Evolutionary conservation across 495 filamentous ascomycete species (phyloP), one percentile per base, ranked within the genome.

Genomic region (Lepraria neglecta): DNA sequence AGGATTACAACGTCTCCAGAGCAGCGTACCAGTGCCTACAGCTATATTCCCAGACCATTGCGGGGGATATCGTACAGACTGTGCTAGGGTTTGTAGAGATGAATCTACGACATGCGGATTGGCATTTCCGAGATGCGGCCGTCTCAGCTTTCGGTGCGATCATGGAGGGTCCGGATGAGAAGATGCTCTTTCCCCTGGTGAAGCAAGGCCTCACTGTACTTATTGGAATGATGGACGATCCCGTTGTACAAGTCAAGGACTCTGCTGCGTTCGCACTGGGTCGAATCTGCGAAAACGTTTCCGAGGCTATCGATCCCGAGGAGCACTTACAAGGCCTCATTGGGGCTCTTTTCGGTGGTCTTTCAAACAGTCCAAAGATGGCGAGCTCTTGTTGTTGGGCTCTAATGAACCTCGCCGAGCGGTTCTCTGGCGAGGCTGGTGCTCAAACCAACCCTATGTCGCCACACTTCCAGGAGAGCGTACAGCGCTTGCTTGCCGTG

Each of bases 61-160:
- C 87, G 21, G 83, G 82, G 44, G 80, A 87, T 56, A 84, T 97
- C 45, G 90, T 97, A 43, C 80, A 80, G 10, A 88, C 89, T 3
- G 91, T 97, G 30, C 82, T 98, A 61, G 68, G 78, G 11, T 97
- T 97, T 70, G 91, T 98, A 54, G 95, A 97, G 76, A 79, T 82
- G 65, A 91, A 97, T 76, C 83, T 97, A 57, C 87, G 91, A 45
- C 80, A 81, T 60, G 90, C 94, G 57, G 89, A 96, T 70, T 98
- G 94, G 94, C 90, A 91, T 69, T 80, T 82, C 62, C 84, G 94
- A 38, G 94, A 98, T 78, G 94, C 94, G 35, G 92, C 94, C 11
- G 92, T 97, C 12, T 95, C 94, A 57, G 91, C 94, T n/a, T 97
- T 98, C 66, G 95, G 94, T 60, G 94, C 91, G 52, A 97, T 98